Evolutionary conservation across 2,329 filamentous ascomycete genomes (phyloP), one percentile per base, ranked within the genome.

Genomic region (Xylaria sp.): DNA sequence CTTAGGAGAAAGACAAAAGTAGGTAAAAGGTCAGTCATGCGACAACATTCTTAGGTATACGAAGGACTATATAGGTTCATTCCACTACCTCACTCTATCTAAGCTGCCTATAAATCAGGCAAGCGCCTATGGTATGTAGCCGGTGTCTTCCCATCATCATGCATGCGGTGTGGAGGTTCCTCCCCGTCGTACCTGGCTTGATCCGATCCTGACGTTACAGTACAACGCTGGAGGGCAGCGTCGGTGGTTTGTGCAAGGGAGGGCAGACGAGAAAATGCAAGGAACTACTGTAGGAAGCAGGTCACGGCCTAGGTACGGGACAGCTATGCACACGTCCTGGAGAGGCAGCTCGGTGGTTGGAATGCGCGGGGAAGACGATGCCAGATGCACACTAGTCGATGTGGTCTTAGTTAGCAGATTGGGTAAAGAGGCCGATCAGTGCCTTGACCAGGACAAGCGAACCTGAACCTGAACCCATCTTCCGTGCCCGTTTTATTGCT

Each of bases 21-120:
- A 31, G 28, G 28, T 31, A 43, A 53, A 46, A 54, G 12, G 25
- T 31, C 25, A 40, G n/a, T 19, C 23, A 50, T 49, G 56, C 17
- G 50, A 54, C 11, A 57, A 40, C 40, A 31, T 9, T n/a, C 28
- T 5, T 31, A 31, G 4, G n/a, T n/a, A n/a, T 31, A 31, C 9
- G 28, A 5, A 31, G 38, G 43, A 40, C 55, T 65, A 63, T 65
- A 65, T 54, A 23, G 49, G 15, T 60, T 52, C 49, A 65, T 60
- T 15, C 23, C 45, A 50, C 33, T 21, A 28, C 15, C 15, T 52
- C 49, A 43, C n/a, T n/a, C n/a, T 19, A 37, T 15, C 28, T 25
- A 52, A 17, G 14, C 21, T 15, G 17, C 15, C 21, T 19, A 3
- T 43, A 23, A 40, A 35, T 15, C 5, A 31, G 28, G 28, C 28